phyloP scores from a whole-genome alignment of 2,329 filamentous ascomycete genomes.

The Knoxdaviesia proteae region DNA sequence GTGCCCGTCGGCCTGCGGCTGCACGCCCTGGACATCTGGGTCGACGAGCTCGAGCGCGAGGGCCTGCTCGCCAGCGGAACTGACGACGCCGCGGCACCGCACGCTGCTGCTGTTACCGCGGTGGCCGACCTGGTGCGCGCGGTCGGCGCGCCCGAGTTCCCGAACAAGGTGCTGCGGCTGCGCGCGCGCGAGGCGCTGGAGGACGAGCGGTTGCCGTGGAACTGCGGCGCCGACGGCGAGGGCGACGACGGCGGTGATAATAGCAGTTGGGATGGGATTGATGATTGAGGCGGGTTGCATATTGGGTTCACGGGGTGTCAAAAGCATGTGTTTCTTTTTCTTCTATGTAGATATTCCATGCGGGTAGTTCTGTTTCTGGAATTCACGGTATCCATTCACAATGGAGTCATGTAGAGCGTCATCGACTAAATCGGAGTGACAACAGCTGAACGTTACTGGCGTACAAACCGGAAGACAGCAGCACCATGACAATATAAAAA shows the following conservation, averaged over 20 bases:
- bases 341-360: no score
- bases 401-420: no score
- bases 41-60: constrained; percentile 68
- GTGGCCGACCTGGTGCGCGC: constrained; percentile 35
- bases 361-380: no score
- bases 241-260: constrained; percentile 21
- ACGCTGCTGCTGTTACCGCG: constrained; percentile 22
- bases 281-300: constrained; percentile 21
- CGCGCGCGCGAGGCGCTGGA: constrained; percentile 48
- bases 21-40: constrained; percentile 77
- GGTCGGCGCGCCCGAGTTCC: constrained; percentile 33
- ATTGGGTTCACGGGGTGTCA: no score
- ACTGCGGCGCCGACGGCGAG: constrained; percentile 14
- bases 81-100: constrained; percentile 9
- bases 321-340: no score
- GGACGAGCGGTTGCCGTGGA: constrained; percentile 55
- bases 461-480: no score
- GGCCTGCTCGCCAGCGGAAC: constrained; percentile 25
- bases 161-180: constrained; percentile 50
- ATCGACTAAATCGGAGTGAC: no score
- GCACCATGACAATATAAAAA: no score
- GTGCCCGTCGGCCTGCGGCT: constrained; percentile 70
- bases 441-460: no score
- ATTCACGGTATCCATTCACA: no score
- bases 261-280: constrained; percentile 48